Conservation (phyloP, 2,329 filamentous ascomycete genomes). For the Verticillium dahliae region DNA sequence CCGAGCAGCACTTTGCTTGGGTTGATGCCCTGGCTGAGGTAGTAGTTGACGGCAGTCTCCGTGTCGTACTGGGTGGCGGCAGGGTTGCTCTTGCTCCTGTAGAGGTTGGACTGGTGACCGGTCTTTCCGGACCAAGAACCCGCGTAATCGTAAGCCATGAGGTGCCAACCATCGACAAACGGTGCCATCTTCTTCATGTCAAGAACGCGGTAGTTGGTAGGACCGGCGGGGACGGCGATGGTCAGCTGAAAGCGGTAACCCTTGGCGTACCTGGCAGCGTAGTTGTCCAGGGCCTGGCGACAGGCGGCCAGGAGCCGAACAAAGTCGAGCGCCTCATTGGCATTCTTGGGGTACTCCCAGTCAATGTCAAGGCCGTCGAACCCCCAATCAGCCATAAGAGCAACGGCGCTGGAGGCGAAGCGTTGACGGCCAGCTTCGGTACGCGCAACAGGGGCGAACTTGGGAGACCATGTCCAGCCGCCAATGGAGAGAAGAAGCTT, state of each 20-base stretch:
- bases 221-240: conserved; percentile 41
- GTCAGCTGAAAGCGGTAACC: conserved; percentile 44
- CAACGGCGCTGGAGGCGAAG: conserved; percentile 65
- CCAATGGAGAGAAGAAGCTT: conserved; percentile 79
- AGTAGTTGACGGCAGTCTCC: conserved; percentile 56
- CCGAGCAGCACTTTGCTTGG: conserved; percentile 65
- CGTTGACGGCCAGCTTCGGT: conserved; percentile 52
- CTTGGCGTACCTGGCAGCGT: conserved; percentile 29
- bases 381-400: conserved; percentile 62
- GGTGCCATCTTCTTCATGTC: conserved; percentile 47
- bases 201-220: conserved; percentile 41
- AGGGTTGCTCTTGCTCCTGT: conserved; percentile 41
- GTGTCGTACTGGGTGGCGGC: conserved; percentile 62
- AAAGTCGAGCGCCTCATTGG: conserved; percentile 31
- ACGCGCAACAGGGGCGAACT: conserved; percentile 58
- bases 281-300: conserved; percentile 35
- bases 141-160: conserved; percentile 67
- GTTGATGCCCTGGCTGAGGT: conserved; percentile 51
- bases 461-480: conserved; percentile 70
- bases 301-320: conserved; percentile 34
- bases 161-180: conserved; percentile 52
- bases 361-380: conserved; percentile 52
- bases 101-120: conserved; percentile 68
- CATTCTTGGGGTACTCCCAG: conserved; percentile 45
- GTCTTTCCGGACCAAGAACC: conserved; percentile 58